Evolutionary conservation across 2,329 filamentous ascomycete species (phyloP).

Genomic region (Hortaea werneckii): DNA sequence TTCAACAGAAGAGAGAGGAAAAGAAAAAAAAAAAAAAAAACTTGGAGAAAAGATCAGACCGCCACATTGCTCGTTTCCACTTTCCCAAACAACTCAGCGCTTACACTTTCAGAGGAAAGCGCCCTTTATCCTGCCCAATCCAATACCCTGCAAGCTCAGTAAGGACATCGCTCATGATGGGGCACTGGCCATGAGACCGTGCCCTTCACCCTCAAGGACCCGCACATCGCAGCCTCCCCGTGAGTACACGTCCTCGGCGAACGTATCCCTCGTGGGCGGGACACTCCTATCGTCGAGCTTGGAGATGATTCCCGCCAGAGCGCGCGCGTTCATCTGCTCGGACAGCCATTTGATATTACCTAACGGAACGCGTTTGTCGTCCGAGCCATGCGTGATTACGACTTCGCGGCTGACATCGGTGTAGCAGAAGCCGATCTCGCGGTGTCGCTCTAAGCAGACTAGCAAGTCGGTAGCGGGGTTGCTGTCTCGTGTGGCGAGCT

Average conservation of each 20-base stretch:
- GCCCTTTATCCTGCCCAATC: conserved; percentile 26
- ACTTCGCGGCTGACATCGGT: conserved; percentile 88
- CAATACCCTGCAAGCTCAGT: conserved; percentile 92
- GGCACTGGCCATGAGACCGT: conserved; percentile 93
- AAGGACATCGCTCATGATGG: conserved; percentile 87
- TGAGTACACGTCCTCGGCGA: not conserved
- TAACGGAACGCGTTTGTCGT: conserved; percentile 82
- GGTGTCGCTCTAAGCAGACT: conserved; percentile 81
- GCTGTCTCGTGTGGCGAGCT: conserved; percentile 76
- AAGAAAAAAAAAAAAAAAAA: too few species aligned
- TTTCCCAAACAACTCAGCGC: not conserved
- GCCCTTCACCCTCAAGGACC: conserved; percentile 81
- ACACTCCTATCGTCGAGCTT: conserved; percentile 3
- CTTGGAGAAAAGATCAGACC: too few species aligned
- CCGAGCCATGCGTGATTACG: conserved; percentile 86
- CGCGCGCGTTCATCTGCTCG: conserved; percentile 61
- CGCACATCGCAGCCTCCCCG: conserved; percentile 71
- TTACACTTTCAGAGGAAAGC: not conserved
- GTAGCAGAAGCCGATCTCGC: conserved; percentile 91
- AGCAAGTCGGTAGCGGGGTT: conserved; percentile 91
- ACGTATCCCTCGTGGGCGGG: conserved; percentile 5
- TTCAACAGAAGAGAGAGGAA: too few species aligned
- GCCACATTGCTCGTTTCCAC: too few species aligned
- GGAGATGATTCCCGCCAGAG: conserved; percentile 4
- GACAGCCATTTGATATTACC: conserved; percentile 94